Evolutionary conservation across 352 stramenopile genomes (phyloP), one percentile per base, ranked within the genome.

Genomic region (Phytophthora pisi): DNA sequence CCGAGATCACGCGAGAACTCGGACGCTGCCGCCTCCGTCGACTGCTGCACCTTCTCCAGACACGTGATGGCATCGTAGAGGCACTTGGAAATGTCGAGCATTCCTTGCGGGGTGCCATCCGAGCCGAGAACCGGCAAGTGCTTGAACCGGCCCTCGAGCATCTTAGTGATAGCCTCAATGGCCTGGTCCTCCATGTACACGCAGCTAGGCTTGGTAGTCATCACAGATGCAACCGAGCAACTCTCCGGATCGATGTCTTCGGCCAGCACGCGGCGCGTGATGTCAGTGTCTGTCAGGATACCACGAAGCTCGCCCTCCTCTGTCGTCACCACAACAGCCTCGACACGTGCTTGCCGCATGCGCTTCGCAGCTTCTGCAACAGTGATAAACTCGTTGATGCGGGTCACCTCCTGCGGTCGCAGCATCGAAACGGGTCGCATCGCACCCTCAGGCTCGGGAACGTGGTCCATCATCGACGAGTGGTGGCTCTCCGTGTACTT

Each of bases 81-180:
- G 61, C 88, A 96, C 75, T 97, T 97, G 55, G 89, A 94, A 43
- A 97, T 96, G 46, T 97, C 87, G n/a, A 97, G 69, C 84, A 97
- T 95, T 30, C 88, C 87, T 53, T 88, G 81, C 20, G 93, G 81
- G 4, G 80, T 84, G 24, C 87, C 88, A 34, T 94, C 83, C 0
- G 72, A 62, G 23, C 83, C 86, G 13, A 96, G 77, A 6, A 97
- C 86, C 0, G 89, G 89, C 61, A 97, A 73, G 66, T 97, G 88
- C 62, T 96, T 96, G 66, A 96, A 96, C 10, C 86, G 85, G 8
- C 88, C 88, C 70, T 95, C 85, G 4, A 96, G 77, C 89, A 97
- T 97, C 68, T 94, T 92, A 0, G 88, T 96, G 52, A 97, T 92
- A 16, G 89, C 88, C 64, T 96, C 85, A 26, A 93, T 93, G 0